Base-by-base conservation (phyloP, 257 asterid genomes). In the Plantago major region DNA sequence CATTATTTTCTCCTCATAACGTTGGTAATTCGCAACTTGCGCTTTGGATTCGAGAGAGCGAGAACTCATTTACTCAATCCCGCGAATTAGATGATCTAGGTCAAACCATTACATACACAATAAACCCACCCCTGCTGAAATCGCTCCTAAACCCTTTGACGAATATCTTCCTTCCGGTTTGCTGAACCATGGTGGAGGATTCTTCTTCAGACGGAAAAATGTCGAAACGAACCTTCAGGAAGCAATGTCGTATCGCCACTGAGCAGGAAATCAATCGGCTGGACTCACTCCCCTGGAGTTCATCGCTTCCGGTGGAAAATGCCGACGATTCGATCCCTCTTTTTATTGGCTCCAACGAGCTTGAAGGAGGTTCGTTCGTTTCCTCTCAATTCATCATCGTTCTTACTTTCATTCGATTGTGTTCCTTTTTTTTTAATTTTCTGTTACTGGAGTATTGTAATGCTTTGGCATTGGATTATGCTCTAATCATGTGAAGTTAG, bases 271-370 rank as follows among this genome's bases (percentile, higher is more conserved):
- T 78, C 18, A 86, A 86, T 16, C 81, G 73, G 11, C 26, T 92
- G 57, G 71, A 86, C 52, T 79, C 93, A 30, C 80, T 92, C 17
- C 74, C 83, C 0, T 92, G 98, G 98, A 86, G 73, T 59, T 59
- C 86, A 13, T 77, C 96, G 26, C 71, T 86, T 42, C 62, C 85
- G 1, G 76, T 65, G 16, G 72, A 38, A 54, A 59, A 66, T 45
- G 80, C 38, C 62, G 71, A 42, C 37, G 74, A 83, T 37, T 81
- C 76, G 46, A 65, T 79, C 30, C 72, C 90, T 30, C 68, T 80
- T 53, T 76, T 92, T 65, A 73, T 80, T 51, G 98, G 95, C 57
- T 81, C 93, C 38, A 76, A 85, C 68, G 93, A 87, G 12, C 90
- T 85, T 58, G 87, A 85, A 55, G 97, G 97, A 85, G 97, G 96